A percentile compares a stretch with the other conserved stretches of the same genome.
phyloP scores from a whole-genome alignment of 1,284 basidiomycete species.

The Thecaphora thlaspeos region DNA sequence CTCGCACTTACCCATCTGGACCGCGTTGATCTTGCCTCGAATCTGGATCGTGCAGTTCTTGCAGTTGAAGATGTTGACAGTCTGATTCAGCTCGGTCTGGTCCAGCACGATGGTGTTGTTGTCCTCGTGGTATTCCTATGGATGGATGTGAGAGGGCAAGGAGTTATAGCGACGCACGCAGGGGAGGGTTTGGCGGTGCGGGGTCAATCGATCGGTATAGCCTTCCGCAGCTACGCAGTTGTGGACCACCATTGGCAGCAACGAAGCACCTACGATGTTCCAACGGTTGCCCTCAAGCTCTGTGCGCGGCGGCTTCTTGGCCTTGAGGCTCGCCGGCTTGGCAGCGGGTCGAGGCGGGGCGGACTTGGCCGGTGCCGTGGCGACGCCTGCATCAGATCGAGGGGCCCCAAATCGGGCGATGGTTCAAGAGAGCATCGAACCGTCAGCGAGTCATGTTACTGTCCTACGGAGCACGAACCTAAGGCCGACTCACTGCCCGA shows the following conservation, averaged over 20 bases:
- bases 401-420: too few relatives aligned
- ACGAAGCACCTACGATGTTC: slow-evolving; percentile 78
- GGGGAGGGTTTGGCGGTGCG: too few relatives aligned
- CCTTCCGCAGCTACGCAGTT: too few relatives aligned
- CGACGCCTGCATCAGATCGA: slow-evolving; percentile 1
- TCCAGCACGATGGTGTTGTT: slow-evolving; percentile 74
- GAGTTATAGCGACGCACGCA: too few relatives aligned
- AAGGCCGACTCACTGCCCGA: slow-evolving; percentile 39
- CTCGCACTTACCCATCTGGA: slow-evolving; percentile 72
- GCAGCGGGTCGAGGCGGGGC: slow-evolving; percentile 39
- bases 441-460: too few relatives aligned
- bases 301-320: slow-evolving; percentile 89
- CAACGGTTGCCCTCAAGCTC: slow-evolving; percentile 91
- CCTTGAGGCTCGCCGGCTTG: slow-evolving; percentile 40
- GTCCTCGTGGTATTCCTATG: slow-evolving; percentile 88
- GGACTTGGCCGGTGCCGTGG: slow-evolving; percentile 18
- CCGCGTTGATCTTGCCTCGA: slow-evolving; percentile 92
- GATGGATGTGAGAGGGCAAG: background rate
- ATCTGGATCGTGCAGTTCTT: slow-evolving; percentile 84
- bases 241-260: too few relatives aligned
- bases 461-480: too few relatives aligned
- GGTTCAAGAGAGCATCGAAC: too few relatives aligned
- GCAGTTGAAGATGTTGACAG: slow-evolving; percentile 86
- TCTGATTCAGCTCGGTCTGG: slow-evolving; percentile 77
- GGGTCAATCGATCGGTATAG: too few relatives aligned